Conservation (phyloP, 257 asterid genomes). For the Jacaranda mimosifolia region DNA sequence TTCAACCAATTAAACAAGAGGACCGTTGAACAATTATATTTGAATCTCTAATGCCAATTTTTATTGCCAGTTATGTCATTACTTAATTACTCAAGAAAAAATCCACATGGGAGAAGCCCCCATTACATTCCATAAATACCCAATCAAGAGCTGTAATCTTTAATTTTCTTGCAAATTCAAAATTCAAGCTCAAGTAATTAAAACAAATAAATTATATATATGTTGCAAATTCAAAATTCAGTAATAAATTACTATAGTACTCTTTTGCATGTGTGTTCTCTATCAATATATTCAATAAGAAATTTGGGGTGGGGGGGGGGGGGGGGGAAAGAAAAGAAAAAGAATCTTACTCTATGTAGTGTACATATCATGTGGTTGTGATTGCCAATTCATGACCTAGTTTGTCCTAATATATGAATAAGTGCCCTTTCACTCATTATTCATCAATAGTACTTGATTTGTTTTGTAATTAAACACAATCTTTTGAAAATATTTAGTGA, state of each 20-base stretch:
- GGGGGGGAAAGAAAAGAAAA: not conserved
- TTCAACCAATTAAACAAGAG: no score
- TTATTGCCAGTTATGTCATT: not conserved
- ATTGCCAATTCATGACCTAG: not conserved
- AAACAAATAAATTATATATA: not conserved
- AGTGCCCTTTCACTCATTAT: not conserved
- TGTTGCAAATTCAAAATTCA: conserved; percentile 18
- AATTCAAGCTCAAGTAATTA: conserved; percentile 20
- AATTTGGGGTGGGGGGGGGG: not conserved
- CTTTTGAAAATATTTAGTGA: conserved; percentile 14
- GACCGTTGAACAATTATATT: not conserved
- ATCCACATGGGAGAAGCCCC: not conserved
- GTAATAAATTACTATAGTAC: not conserved
- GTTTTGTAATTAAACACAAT: conserved; percentile 12
- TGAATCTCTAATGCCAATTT: not conserved
- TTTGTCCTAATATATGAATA: conserved; percentile 25
- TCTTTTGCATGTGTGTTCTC: not conserved
- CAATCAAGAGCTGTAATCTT: conserved; percentile 17
- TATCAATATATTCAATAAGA: not conserved
- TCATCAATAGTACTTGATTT: conserved; percentile 8
- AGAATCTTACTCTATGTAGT: not conserved
- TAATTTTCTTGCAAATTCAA: conserved; percentile 1
- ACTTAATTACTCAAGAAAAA: conserved; percentile 1
- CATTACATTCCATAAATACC: conserved; percentile 7
- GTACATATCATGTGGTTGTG: not conserved